Evolutionary conservation across 306 rosid genomes (phyloP), one percentile per base, ranked within the genome.

Genomic region (Hylodesmum podocarpum): DNA sequence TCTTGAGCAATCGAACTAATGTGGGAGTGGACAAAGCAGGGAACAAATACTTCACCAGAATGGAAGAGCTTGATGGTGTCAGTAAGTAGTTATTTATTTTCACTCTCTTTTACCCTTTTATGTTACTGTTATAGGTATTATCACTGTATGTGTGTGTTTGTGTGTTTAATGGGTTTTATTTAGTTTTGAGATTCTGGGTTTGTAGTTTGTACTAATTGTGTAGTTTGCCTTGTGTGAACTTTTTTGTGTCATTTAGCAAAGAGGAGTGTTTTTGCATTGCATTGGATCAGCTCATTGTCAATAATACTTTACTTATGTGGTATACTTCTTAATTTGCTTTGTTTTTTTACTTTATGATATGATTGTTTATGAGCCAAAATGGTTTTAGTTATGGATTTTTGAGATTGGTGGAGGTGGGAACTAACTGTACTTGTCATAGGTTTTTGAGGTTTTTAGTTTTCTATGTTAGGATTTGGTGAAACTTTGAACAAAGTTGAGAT

Each of bases 21-120:
- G 89, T 64, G 50, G 97, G 98, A 50, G 67, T 66, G 19, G 98
- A 94, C 83, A 91, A 85, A 86, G 70, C 89, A 11, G 97, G 98
- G 63, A 94, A 94, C 73, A 83, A 73, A 62, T 94, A 91, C 83
- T 92, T 94, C 78, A 62, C 89, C 40, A 86, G 78, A 83, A 83
- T 67, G 11, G 96, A 90, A 78, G 86, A 85, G 62, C 6, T 94
- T 41, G 98, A 92, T 78, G 97, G 97, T 18, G 51, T 81, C 86
- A 53, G 98, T 94, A 85, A 86, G 96, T 86, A 67, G 49, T 59
- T 82, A 76, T 29, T 21, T 34, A 55, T 4, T 84, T 71, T 81
- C 58, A 16, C 39, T 81, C 6, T 53, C 44, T 51, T 53, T 39
- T 51, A 9, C 5, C 64, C 2, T 22, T 1, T 14, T 46, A 8